Percentiles rank a stretch among this genome's conserved stretches.
Evolutionary conservation across 805 yeast genomes (phyloP).

Genomic region (Candida loeiensis): DNA sequence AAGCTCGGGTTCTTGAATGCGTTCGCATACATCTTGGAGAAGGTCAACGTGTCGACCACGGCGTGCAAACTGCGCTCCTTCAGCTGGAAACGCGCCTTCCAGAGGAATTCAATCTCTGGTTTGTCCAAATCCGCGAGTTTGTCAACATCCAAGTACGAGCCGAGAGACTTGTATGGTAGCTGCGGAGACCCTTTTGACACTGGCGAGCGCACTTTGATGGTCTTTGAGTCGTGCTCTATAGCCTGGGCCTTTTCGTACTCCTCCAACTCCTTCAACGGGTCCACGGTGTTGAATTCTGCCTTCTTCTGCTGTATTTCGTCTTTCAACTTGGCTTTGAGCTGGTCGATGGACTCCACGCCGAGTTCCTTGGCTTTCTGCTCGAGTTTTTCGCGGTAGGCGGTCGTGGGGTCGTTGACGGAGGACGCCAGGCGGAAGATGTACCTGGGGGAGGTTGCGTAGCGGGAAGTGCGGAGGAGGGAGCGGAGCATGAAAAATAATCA

Average conservation of each 20-base stretch:
- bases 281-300: conserved; percentile 55
- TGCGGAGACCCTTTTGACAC: conserved; percentile 32
- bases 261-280: conserved; percentile 68
- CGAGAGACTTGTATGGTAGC: conserved; percentile 66
- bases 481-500: conserved; percentile 7
- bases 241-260: conserved; percentile 45
- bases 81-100: conserved; percentile 81
- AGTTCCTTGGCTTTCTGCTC: conserved; percentile 32
- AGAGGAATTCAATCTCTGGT: conserved; percentile 70
- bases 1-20: conserved; percentile 79
- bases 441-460: conserved; percentile 5
- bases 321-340: conserved; percentile 59
- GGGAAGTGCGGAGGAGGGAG: neutral
- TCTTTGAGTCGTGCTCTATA: conserved; percentile 20
- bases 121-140: conserved; percentile 55
- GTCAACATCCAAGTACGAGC: conserved; percentile 65
- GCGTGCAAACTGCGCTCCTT: conserved; percentile 65
- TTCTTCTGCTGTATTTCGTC: conserved; percentile 56
- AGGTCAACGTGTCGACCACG: conserved; percentile 53
- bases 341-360: conserved; percentile 46
- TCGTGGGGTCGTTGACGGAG: conserved; percentile 5
- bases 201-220: conserved; percentile 34
- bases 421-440: conserved; percentile 2
- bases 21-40: conserved; percentile 54
- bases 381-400: conserved; percentile 29